phyloP scores from a whole-genome alignment of 2,329 filamentous ascomycete genomes.

The Mycosphaerelloides madeirae region DNA sequence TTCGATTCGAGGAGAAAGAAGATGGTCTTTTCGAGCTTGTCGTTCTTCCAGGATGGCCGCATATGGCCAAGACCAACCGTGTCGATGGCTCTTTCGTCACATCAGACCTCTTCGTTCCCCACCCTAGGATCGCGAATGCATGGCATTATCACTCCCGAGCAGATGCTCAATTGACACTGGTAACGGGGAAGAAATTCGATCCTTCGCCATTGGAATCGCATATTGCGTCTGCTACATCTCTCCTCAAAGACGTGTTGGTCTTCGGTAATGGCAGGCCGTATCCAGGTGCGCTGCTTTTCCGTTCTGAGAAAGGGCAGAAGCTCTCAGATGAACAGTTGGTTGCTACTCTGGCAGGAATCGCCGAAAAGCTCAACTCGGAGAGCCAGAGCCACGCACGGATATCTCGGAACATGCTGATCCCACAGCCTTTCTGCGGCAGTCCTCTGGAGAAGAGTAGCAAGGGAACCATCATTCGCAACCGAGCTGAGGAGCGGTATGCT shows the following conservation, averaged over 20 bases:
- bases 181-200: slow-evolving; percentile 66
- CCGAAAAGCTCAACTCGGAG: slow-evolving; percentile 47
- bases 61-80: slow-evolving; percentile 55
- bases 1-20: slow-evolving; percentile 46
- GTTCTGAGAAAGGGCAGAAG: slow-evolving; percentile 28
- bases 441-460: slow-evolving; percentile 58
- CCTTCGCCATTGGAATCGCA: slow-evolving; percentile 57
- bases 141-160: slow-evolving; percentile 61
- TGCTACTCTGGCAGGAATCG: slow-evolving; percentile 37
- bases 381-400: slow-evolving; percentile 51
- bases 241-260: slow-evolving; percentile 54
- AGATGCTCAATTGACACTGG: slow-evolving; percentile 58
- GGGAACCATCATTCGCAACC: slow-evolving; percentile 52
- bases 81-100: slow-evolving; percentile 59
- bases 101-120: slow-evolving; percentile 57
- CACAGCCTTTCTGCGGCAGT: slow-evolving; percentile 35
- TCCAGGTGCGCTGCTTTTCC: slow-evolving; percentile 55
- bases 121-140: slow-evolving; percentile 48
- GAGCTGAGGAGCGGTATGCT: slow-evolving; percentile 49
- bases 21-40: slow-evolving; percentile 51
- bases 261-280: slow-evolving; percentile 57
- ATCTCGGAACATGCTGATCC: slow-evolving; percentile 47
- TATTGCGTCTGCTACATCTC: slow-evolving; percentile 41
- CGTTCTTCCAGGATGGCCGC: slow-evolving; percentile 54
- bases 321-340: slow-evolving; percentile 38